Evolutionary conservation across 1,284 basidiomycete genomes (phyloP).

Genomic region (Cryptococcus sp.): DNA sequence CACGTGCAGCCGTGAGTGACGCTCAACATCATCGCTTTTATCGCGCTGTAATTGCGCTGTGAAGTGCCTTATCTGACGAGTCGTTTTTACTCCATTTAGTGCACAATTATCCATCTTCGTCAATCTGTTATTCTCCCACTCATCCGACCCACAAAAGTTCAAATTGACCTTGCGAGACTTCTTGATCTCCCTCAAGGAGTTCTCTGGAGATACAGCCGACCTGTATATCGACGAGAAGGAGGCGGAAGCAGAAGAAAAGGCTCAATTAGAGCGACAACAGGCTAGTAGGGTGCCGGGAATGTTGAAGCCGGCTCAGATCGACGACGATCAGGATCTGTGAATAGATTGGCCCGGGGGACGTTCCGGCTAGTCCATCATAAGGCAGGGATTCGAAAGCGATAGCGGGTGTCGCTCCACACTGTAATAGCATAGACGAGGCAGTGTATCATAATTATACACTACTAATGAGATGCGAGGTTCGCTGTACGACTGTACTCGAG

Average conservation of each 20-base stretch:
- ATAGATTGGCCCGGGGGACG: too few species aligned
- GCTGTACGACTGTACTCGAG: too few species aligned
- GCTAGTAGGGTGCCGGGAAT: constrained; percentile 97
- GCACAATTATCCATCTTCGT: constrained; percentile 78
- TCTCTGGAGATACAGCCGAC: constrained; percentile 78
- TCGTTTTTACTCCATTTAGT: constrained; percentile 24
- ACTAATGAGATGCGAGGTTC: too few species aligned
- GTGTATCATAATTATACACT: too few species aligned
- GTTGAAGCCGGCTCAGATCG: constrained; percentile 89
- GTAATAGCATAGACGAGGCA: too few species aligned
- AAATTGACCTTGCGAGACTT: constrained; percentile 85
- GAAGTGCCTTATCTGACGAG: not conserved
- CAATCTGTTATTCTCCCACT: constrained; percentile 76
- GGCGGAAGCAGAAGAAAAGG: constrained; percentile 68
- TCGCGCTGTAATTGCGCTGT: constrained; percentile 45
- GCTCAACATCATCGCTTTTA: not conserved
- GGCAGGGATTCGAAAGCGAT: too few species aligned
- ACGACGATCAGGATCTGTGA: constrained; percentile 66
- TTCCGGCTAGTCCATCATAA: too few species aligned
- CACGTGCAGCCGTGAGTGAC: constrained; percentile 75
- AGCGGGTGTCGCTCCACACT: too few species aligned
- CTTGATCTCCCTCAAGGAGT: constrained; percentile 87
- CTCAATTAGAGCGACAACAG: constrained; percentile 78
- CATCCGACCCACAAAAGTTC: constrained; percentile 88
- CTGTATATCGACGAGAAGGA: constrained; percentile 95